phyloP scores from a whole-genome alignment of 2,329 filamentous ascomycete genomes.

The Akanthomyces dipterigenus region DNA sequence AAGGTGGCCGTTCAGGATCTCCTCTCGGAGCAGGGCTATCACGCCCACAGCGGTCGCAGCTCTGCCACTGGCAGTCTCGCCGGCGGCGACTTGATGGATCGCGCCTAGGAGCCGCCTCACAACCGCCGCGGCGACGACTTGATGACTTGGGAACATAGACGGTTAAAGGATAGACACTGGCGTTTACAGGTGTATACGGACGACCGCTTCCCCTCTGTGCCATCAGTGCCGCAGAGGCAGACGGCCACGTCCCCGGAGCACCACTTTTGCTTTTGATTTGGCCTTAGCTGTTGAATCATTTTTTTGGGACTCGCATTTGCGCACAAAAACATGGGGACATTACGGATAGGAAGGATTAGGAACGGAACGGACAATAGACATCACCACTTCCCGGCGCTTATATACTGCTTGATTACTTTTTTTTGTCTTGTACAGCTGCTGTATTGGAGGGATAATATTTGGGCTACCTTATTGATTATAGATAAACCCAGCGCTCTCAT shows the following conservation, averaged over 20 bases:
- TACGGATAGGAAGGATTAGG: conserved; percentile 1
- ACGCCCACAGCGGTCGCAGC: conserved; percentile 62
- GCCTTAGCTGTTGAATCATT: neutral
- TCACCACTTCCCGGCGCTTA: conserved; percentile 17
- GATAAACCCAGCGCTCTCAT: neutral
- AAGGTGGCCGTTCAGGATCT: conserved; percentile 85
- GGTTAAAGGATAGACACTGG: conserved; percentile 30
- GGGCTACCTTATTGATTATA: conserved; percentile 16
- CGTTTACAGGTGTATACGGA: conserved; percentile 24
- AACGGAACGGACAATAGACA: conserved; percentile 15
- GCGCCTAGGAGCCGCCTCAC: conserved; percentile 29
- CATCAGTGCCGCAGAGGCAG: neutral
- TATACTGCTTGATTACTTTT: conserved; percentile 5
- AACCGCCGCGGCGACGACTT: conserved; percentile 27
- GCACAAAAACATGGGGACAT: conserved; percentile 5
- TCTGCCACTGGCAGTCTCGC: conserved; percentile 73
- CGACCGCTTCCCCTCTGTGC: neutral
- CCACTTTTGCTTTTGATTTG: conserved; percentile 8
- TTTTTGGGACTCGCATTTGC: conserved; percentile 1
- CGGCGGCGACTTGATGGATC: conserved; percentile 60
- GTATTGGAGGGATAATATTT: conserved; percentile 14
- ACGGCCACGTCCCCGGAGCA: neutral
- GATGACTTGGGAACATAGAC: conserved; percentile 34
- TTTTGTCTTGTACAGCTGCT: conserved; percentile 1
- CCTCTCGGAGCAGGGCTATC: conserved; percentile 60